Base-by-base conservation (phyloP, 2,329 filamentous ascomycete species). In the Penicillium sp. region DNA sequence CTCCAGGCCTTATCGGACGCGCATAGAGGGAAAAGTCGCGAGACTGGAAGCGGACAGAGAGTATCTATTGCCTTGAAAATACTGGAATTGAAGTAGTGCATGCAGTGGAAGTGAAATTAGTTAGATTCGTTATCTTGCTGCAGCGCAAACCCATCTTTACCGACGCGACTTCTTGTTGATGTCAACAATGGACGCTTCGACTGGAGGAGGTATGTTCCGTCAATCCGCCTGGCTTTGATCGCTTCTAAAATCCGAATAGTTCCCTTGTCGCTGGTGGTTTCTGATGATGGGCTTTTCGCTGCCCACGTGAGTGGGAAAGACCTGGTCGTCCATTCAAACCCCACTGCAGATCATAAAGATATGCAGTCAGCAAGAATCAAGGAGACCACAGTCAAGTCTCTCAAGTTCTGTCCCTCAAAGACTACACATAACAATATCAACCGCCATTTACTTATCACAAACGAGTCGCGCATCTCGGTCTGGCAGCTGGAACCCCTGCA, bases 401-500 rank as follows among this genome's bases (percentile, higher is more conserved):
- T 76, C 13, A 74, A 68, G 52, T 72, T 74, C 29, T 71, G 65
- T 8, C 62, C 60, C 7, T 49, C 59, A 49, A 48, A 35, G 27
- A 49, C 37, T 11, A 24, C 39, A 24, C 10, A 49, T 33, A n/a
- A 35, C 35, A 53, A 56, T 3, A 49, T 68, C 61, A 66, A 61
- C 33, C 66, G 67, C 46, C 71, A 72, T 16, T 27, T 78, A 16
- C 65, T 78, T 2, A 72, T 64, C 45, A 69, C 70, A 24, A 76
- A 67, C 45, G 68, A 72, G 33, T 63, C 61, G 42, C 72, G 71
- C 43, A 67, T 77, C 52, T 66, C 71, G 8, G 61, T 76, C 24
- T 76, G 72, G 72, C 68, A 76, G 54, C 46, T 76, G 21, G 54
- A 71, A n/a, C 68, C 75, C 6, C 59, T 76, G 42, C 67, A 71